phyloP scores from a whole-genome alignment of 768 basidiomycete species.

The Fomitopsis serialis region DNA sequence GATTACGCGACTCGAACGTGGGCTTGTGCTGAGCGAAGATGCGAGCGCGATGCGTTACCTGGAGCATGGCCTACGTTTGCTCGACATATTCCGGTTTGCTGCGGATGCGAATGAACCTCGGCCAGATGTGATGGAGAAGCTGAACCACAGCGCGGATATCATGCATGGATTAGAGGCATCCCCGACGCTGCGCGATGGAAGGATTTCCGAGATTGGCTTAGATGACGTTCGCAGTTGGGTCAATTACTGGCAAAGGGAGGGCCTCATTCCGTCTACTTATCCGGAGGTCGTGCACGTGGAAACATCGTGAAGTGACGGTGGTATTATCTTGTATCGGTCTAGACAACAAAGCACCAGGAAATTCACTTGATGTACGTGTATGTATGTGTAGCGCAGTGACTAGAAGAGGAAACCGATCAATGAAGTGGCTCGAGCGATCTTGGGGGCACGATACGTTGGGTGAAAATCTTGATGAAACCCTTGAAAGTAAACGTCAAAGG shows the following conservation, averaged over 20 bases:
- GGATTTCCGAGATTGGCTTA: neutral
- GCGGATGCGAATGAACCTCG: neutral
- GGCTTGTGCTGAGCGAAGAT: neutral
- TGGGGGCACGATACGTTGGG: too few relatives aligned
- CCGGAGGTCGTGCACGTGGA: too few relatives aligned
- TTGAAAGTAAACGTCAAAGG: too few relatives aligned
- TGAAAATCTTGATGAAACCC: too few relatives aligned
- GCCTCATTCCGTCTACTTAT: neutral
- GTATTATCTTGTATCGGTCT: too few relatives aligned
- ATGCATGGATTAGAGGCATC: neutral
- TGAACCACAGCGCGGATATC: neutral
- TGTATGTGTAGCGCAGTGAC: too few relatives aligned
- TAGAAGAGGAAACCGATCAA: too few relatives aligned
- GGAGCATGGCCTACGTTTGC: neutral
- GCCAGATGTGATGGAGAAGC: neutral
- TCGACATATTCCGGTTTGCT: neutral
- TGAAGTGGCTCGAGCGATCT: too few relatives aligned
- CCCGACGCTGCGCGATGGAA: neutral
- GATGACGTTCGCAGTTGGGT: neutral
- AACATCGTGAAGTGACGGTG: too few relatives aligned
- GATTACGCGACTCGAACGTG: slow-evolving; percentile 13
- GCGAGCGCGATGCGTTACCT: neutral
- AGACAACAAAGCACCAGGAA: too few relatives aligned
- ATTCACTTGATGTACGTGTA: too few relatives aligned
- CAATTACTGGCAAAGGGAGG: neutral